Conservation (phyloP, 2,329 filamentous ascomycete genomes). For the Bipolaris cookei region DNA sequence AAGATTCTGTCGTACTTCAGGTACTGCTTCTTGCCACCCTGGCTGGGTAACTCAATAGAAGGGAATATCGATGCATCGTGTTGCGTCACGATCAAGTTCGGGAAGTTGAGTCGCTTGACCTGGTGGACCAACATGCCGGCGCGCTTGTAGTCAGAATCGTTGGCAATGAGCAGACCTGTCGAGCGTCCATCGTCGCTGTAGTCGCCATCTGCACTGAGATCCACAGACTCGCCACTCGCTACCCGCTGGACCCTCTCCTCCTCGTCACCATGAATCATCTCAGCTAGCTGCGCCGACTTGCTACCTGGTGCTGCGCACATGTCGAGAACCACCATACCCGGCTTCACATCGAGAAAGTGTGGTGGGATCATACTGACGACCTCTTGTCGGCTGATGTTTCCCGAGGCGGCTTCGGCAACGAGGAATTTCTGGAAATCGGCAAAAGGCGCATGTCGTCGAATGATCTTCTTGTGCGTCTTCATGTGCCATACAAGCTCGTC, state of each 20-base stretch:
- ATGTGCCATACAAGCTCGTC: slow-evolving; percentile 96
- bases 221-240: slow-evolving; percentile 67
- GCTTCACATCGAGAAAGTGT: slow-evolving; percentile 85
- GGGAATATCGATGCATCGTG: slow-evolving; percentile 97
- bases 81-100: slow-evolving; percentile 95
- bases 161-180: slow-evolving; percentile 90
- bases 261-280: slow-evolving; percentile 92
- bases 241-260: slow-evolving; percentile 81
- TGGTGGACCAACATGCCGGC: slow-evolving; percentile 98
- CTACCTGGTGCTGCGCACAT: slow-evolving; percentile 96
- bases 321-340: slow-evolving; percentile 91
- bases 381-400: slow-evolving; percentile 97
- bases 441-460: slow-evolving; percentile 92
- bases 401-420: slow-evolving; percentile 94
- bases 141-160: slow-evolving; percentile 95
- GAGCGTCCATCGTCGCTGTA: slow-evolving; percentile 80
- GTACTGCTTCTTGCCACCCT: slow-evolving; percentile 68
- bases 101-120: slow-evolving; percentile 94
- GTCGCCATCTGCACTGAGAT: slow-evolving; percentile 60
- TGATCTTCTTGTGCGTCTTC: slow-evolving; percentile 95
- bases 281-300: slow-evolving; percentile 93
- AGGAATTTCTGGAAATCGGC: slow-evolving; percentile 96
- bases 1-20: slow-evolving; percentile 97
- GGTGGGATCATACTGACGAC: slow-evolving; percentile 99
- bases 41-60: slow-evolving; percentile 80